Evolutionary conservation across 768 basidiomycete genomes (phyloP), one percentile per base, ranked within the genome.

Genomic region (Melanogaster broomeanus): DNA sequence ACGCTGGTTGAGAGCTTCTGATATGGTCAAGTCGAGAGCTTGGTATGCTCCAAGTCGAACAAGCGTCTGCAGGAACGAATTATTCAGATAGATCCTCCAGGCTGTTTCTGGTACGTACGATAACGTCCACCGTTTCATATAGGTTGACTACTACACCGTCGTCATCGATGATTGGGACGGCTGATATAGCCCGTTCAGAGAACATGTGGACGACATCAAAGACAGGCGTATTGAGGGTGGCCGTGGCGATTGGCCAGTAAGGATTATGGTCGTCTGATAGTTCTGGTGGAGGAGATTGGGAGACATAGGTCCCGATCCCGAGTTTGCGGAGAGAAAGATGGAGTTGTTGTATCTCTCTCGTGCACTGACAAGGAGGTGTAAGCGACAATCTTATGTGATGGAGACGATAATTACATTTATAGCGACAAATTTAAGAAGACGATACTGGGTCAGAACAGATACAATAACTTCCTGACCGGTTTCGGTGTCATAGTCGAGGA

Each of bases 141-240:
- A 99, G 72, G 66, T 99, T 95, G 57, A 98, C 80, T 37, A 99
- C 97, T 47, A 94, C 81, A 9, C 96, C 96, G 8, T 93, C 81
- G 51, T 89, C 83, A 61, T 99, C 92, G 27, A 98, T 80, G 65
- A 99, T 98, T 8, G 97, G 97, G 6, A 99, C 96, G 6, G 96
- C 96, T 9, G 92, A 94, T 59, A 99, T 97, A 24, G 94, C 88
- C 38, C 88, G 82, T 69, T 94, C 90, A 0, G 93, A 96, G 69
- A 98, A 98, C 88, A 96, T 93, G 65, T 99, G 97, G 3, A 98
- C 97, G 53, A 98, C 93, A 63, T 98, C 94, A 61, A 97, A 98
- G 3, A 99, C 97, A 25, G 90, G 88, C 0, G 96, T 97, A 50
- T 85, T 75, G 62, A 96, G 76, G 28, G 85, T 94, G 11, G 96